Conservation (phyloP, 2,329 filamentous ascomycete species). For the Elsinoe australis region DNA sequence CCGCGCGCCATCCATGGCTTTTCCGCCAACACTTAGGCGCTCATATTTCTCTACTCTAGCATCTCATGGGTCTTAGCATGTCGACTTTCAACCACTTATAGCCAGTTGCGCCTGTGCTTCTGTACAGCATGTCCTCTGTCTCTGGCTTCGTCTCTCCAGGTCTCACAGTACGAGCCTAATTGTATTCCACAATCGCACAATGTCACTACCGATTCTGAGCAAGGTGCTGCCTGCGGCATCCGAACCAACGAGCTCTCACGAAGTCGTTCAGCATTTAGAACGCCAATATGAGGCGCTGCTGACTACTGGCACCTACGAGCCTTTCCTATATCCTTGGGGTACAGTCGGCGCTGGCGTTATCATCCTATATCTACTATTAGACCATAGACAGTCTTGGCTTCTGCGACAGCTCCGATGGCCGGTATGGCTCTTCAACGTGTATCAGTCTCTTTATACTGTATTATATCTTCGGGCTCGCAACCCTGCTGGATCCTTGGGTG, state of each 20-base stretch:
- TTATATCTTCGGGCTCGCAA: slow-evolving; percentile 41
- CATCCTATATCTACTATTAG: slow-evolving; percentile 45
- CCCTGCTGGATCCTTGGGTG: slow-evolving; percentile 46
- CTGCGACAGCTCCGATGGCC: slow-evolving; percentile 38
- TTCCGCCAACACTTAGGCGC: not conserved
- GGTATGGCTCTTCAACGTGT: slow-evolving; percentile 39
- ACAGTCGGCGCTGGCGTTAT: slow-evolving; percentile 35
- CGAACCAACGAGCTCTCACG: slow-evolving; percentile 14
- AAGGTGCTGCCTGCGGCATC: not conserved
- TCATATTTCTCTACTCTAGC: not conserved
- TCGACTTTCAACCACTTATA: no score
- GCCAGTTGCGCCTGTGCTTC: no score
- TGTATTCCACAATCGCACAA: not conserved
- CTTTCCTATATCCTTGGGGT: slow-evolving; percentile 40
- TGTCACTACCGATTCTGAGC: not conserved
- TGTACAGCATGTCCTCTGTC: not conserved
- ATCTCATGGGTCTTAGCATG: no score
- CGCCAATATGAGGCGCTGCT: slow-evolving; percentile 35
- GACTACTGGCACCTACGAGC: slow-evolving; percentile 33
- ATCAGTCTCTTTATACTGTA: slow-evolving; percentile 39
- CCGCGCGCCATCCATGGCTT: not conserved
- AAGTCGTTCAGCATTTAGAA: slow-evolving; percentile 22
- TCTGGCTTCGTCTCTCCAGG: not conserved
- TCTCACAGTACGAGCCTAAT: no score
- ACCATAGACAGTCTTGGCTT: slow-evolving; percentile 36